Conservation (phyloP, 176 grass and related monocot genomes). For the Eragrostis nindensis region DNA sequence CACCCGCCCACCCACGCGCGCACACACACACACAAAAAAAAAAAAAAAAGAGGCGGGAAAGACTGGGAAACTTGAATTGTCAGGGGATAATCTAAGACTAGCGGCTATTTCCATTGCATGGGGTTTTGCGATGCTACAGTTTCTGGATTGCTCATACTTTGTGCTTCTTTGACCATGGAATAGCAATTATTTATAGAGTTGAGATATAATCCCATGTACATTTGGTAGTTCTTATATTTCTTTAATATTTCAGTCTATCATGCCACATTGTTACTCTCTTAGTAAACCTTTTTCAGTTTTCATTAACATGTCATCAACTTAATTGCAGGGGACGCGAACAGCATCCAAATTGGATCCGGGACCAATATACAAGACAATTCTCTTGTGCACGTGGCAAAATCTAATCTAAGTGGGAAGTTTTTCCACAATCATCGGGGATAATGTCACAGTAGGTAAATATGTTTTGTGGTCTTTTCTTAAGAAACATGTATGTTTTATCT, state of each 20-base stretch:
- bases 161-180: background rate
- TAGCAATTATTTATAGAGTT: background rate
- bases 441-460: constrained; percentile 88
- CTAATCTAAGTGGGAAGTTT: constrained; percentile 92
- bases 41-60: too few relatives aligned
- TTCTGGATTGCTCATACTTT: background rate
- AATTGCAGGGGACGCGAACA: constrained; percentile 85
- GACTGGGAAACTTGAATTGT: background rate
- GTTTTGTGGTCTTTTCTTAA: background rate
- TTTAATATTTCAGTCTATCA: background rate
- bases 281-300: constrained; percentile 11
- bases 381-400: constrained; percentile 93
- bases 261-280: background rate
- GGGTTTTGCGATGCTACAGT: background rate
- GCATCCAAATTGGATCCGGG: constrained; percentile 74
- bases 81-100: background rate
- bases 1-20: too few relatives aligned
- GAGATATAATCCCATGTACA: constrained; percentile 14
- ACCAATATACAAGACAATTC: constrained; percentile 99
- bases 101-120: background rate
- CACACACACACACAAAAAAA: too few relatives aligned
- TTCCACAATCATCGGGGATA: constrained; percentile 90
- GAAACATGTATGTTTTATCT: constrained; percentile 1
- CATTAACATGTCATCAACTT: constrained; percentile 13
- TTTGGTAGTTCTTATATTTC: background rate